phyloP scores from a whole-genome alignment of 176 grass and related monocot species.

The Thalia dealbata region DNA sequence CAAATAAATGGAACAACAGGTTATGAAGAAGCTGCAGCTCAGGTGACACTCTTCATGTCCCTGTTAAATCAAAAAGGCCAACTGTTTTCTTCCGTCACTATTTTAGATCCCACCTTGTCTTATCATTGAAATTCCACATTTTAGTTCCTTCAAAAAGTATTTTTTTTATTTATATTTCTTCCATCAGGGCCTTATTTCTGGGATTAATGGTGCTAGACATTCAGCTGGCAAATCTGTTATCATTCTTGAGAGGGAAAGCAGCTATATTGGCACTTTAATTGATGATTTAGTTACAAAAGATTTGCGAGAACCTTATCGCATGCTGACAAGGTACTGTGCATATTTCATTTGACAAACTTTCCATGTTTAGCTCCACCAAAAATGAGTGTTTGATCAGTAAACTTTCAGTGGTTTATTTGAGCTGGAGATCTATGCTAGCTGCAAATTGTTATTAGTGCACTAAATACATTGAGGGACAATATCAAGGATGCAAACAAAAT shows the following conservation, averaged over 20 bases:
- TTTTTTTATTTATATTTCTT: conserved; percentile 6
- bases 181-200: conserved; percentile 68
- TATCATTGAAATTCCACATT: not conserved
- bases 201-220: conserved; percentile 96
- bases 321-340: conserved; percentile 63
- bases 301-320: conserved; percentile 90
- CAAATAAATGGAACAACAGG: conserved; percentile 99
- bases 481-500: no score
- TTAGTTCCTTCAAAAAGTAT: not conserved
- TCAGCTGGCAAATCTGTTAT: conserved; percentile 70
- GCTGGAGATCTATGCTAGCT: not conserved
- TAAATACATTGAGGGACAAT: no score
- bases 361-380: not conserved
- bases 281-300: conserved; percentile 99
- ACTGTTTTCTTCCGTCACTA: not conserved
- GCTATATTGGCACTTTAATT: conserved; percentile 90
- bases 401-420: not conserved
- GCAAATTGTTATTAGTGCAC: not conserved
- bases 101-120: not conserved
- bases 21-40: conserved; percentile 95
- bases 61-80: not conserved
- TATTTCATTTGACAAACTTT: conserved; percentile 5
- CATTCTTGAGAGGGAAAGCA: conserved; percentile 97
- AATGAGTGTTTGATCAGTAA: not conserved
- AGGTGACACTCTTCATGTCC: conserved; percentile 32